Percentiles rank a stretch among this genome's conserved stretches.
These are phyloP conservation scores for Fraxinus albicans DNA, from an alignment of 305 asterid genomes.

Conservation along the genomic window DNA sequence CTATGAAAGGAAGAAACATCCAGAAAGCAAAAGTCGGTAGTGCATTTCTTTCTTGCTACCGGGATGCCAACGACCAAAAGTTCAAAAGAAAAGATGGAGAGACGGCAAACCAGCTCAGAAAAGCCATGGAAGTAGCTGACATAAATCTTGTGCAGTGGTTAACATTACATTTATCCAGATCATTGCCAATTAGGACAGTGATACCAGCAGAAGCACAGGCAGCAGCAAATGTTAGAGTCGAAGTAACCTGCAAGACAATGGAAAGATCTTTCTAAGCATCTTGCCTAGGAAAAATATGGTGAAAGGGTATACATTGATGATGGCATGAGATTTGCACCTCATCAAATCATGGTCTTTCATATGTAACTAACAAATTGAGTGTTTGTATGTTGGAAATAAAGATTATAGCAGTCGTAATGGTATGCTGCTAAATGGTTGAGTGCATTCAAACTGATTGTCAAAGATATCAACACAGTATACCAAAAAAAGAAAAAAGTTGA, in stretches of 20 bases:
- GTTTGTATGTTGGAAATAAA: not conserved
- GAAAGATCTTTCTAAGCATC: not conserved
- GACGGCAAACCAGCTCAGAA: conserved; percentile 84
- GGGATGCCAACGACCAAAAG: conserved; percentile 84
- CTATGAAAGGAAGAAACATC: not conserved
- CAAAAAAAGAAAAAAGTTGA: not conserved
- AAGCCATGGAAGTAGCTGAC: conserved; percentile 95
- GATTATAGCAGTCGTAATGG: not conserved
- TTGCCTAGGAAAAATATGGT: not conserved
- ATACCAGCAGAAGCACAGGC: conserved; percentile 97
- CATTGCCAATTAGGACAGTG: conserved; percentile 88
- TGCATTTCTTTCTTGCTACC: conserved; percentile 18
- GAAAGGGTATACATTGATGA: not conserved
- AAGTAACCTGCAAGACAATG: conserved; percentile 62
- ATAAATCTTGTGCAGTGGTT: conserved; percentile 86
- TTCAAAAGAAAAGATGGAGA: conserved; percentile 78
- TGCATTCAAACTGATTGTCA: not conserved
- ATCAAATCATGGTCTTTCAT: not conserved
- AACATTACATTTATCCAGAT: conserved; percentile 58
- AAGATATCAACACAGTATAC: not conserved
- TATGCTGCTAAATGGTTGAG: not conserved
- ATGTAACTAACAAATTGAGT: not conserved
- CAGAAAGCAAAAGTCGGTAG: conserved; percentile 13
- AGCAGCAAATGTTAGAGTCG: conserved; percentile 90
- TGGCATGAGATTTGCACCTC: not conserved